These are phyloP conservation scores for Fusarium longipes DNA, from an alignment of 2,329 filamentous ascomycete genomes.

Conservation along the genomic window DNA sequence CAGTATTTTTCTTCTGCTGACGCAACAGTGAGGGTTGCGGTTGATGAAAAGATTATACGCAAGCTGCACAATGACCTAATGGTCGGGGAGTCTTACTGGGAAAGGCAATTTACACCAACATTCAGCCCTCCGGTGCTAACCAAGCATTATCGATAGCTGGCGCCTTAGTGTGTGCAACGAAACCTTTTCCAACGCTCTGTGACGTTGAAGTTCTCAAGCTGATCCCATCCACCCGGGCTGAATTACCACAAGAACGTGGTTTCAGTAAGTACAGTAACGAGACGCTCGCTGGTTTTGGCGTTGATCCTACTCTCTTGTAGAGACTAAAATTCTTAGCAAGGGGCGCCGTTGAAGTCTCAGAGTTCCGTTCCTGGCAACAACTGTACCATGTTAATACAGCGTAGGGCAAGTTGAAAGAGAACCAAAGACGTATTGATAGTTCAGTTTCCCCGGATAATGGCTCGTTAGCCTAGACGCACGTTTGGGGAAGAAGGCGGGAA, in stretches of 20 bases:
- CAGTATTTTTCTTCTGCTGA: not conserved
- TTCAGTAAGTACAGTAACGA: constrained; percentile 3
- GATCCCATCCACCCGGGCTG: constrained; percentile 22
- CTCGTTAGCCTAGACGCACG: not conserved
- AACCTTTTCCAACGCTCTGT: not conserved
- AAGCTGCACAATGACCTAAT: constrained; percentile 18
- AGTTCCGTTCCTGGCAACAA: not conserved
- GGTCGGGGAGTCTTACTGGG: constrained; percentile 18
- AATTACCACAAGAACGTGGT: constrained; percentile 32
- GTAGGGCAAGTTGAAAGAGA: not conserved
- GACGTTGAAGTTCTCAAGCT: not conserved
- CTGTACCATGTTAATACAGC: not conserved
- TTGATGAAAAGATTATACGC: not conserved
- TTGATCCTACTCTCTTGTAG: constrained; percentile 15
- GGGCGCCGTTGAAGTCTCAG: not conserved
- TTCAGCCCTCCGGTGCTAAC: constrained; percentile 33
- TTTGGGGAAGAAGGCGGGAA: constrained; percentile 11
- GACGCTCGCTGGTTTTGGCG: constrained; percentile 5
- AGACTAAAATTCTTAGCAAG: constrained; percentile 7
- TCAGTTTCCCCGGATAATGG: not conserved
- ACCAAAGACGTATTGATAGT: not conserved
- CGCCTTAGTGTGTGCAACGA: not conserved
- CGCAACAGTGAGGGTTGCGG: not conserved
- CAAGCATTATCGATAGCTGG: constrained; percentile 2
- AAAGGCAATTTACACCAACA: not conserved